Conservation (phyloP, 371 early-diverging fungal genomes). For the Saksenaea vasiformis region DNA sequence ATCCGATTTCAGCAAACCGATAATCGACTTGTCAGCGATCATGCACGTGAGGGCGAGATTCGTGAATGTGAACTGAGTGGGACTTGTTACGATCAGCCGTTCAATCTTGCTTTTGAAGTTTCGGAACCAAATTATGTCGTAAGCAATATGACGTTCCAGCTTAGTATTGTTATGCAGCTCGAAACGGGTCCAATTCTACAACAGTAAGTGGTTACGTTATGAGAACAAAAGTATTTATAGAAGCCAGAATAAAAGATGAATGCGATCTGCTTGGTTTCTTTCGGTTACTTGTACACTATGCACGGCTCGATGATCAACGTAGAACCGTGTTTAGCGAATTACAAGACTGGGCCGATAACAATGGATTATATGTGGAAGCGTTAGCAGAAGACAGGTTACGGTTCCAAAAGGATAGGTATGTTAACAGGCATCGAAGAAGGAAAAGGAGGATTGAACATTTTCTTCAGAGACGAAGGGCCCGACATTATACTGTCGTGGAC, state of each 20-base stretch:
- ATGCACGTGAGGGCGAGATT: slow-evolving; percentile 15
- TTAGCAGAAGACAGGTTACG: slow-evolving; percentile 17
- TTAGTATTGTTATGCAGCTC: slow-evolving; percentile 31
- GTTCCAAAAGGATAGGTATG: slow-evolving; percentile 26
- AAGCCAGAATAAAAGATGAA: slow-evolving; percentile 30
- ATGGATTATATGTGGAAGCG: slow-evolving; percentile 11
- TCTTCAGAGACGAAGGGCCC: slow-evolving; percentile 8
- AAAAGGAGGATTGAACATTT: neutral
- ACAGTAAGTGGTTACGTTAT: slow-evolving; percentile 14
- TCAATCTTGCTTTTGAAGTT: slow-evolving; percentile 30
- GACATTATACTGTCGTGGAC: slow-evolving; percentile 26
- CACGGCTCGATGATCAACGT: slow-evolving; percentile 22
- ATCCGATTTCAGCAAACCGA: slow-evolving; percentile 16
- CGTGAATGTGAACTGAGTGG: slow-evolving; percentile 38
- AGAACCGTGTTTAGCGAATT: slow-evolving; percentile 19
- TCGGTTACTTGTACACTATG: slow-evolving; percentile 28
- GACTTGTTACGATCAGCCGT: slow-evolving; percentile 14
- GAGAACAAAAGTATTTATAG: neutral
- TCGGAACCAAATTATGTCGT: slow-evolving; percentile 21
- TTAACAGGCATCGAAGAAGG: neutral
- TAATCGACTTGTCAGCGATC: slow-evolving; percentile 9
- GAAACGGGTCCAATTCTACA: slow-evolving; percentile 27
- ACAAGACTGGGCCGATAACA: neutral
- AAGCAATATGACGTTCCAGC: slow-evolving; percentile 23
- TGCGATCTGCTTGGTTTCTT: slow-evolving; percentile 35